phyloP scores from a whole-genome alignment of 768 basidiomycete genomes.

The Leccinum disarticulatum region DNA sequence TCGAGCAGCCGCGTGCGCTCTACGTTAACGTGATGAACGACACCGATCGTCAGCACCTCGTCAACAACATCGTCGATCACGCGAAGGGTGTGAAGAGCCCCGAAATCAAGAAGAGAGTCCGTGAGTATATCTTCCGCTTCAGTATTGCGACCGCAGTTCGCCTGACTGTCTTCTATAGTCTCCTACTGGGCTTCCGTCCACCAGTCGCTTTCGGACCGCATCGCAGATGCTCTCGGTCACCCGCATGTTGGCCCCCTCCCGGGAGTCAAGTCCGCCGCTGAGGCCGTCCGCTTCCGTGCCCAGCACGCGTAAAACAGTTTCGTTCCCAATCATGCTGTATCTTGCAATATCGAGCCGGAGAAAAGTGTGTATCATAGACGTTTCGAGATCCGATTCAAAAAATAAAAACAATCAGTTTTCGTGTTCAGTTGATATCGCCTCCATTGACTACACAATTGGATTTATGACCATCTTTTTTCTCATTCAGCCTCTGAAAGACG shows the following conservation, averaged over 20 bases:
- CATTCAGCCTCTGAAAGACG: background rate
- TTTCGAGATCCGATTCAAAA: background rate
- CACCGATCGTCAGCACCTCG: constrained; percentile 55
- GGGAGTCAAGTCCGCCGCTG: constrained; percentile 53
- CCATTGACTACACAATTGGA: background rate
- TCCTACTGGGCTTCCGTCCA: constrained; percentile 80
- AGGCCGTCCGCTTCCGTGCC: constrained; percentile 53
- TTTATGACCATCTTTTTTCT: background rate
- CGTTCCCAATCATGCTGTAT: background rate
- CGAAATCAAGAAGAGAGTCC: constrained; percentile 60
- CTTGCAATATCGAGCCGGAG: background rate
- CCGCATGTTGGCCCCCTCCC: constrained; percentile 52
- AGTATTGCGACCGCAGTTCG: background rate
- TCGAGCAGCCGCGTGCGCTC: constrained; percentile 77
- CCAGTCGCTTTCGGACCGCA: constrained; percentile 68
- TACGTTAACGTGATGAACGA: constrained; percentile 71
- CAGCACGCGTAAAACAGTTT: constrained; percentile 5
- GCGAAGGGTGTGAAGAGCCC: constrained; percentile 59
- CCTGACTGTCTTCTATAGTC: constrained; percentile 40
- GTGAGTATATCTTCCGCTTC: constrained; percentile 42
- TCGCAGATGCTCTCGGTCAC: constrained; percentile 73
- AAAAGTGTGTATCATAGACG: constrained; percentile 4
- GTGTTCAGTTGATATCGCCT: background rate
- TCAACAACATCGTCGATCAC: constrained; percentile 67
- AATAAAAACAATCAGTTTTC: background rate